phyloP scores from a whole-genome alignment of 73 alveolate genomes.

The Vitrella brassicaformis region DNA sequence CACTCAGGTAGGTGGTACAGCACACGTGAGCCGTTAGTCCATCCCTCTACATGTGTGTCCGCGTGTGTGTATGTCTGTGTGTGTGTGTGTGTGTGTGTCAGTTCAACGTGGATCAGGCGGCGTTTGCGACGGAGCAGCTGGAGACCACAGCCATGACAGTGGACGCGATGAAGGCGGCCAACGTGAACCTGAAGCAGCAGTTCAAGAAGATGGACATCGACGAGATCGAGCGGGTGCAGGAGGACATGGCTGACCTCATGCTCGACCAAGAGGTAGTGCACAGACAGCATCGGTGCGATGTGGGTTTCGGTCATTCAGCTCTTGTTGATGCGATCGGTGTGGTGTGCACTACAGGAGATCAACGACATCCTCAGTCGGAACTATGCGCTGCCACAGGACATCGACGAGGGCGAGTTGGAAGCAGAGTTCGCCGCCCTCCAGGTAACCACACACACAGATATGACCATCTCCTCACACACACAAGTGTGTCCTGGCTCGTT shows the following conservation, averaged over 20 bases:
- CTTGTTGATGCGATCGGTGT: too few relatives aligned
- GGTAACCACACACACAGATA: too few relatives aligned
- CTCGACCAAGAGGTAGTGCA: constrained; percentile 57
- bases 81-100: too few relatives aligned
- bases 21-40: too few relatives aligned
- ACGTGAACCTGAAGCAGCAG: constrained; percentile 33
- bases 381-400: constrained; percentile 34
- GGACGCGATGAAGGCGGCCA: constrained; percentile 49
- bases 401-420: constrained; percentile 51
- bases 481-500: too few relatives aligned
- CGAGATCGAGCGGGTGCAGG: constrained; percentile 47
- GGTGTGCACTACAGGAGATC: too few relatives aligned
- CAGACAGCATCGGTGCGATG: too few relatives aligned
- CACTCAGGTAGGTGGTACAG: too few relatives aligned
- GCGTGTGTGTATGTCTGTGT: too few relatives aligned
- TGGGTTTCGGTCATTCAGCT: too few relatives aligned
- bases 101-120: constrained; percentile 51
- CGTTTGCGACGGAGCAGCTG: constrained; percentile 42
- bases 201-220: constrained; percentile 46
- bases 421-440: constrained; percentile 23
- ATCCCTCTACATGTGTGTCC: too few relatives aligned
- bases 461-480: too few relatives aligned
- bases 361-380: constrained; percentile 44
- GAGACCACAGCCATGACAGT: constrained; percentile 39
- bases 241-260: constrained; percentile 56